phyloP scores from a whole-genome alignment of 805 yeast species.

The Suhomyces sp. region DNA sequence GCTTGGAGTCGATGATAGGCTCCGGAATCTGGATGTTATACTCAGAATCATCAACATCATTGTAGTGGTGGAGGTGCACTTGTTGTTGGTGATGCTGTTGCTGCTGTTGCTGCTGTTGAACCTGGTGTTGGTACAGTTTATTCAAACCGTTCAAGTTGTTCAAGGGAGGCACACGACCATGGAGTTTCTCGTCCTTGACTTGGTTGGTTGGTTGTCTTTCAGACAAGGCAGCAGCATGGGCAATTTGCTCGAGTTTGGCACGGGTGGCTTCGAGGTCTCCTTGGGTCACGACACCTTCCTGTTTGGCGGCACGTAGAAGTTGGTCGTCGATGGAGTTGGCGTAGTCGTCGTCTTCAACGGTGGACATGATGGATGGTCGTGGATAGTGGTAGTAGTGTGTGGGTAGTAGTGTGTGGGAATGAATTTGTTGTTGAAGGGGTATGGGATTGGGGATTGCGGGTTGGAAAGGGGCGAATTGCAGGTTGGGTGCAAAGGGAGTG shows the following conservation, averaged over 20 bases:
- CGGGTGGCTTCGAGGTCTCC: constrained; percentile 13
- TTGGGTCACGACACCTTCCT: constrained; percentile 20
- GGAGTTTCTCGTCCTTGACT: constrained; percentile 1
- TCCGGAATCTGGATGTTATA: constrained; percentile 48
- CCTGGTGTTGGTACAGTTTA: constrained; percentile 7
- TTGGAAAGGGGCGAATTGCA: too few relatives aligned
- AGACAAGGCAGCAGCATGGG: constrained; percentile 25
- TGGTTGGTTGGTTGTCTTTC: constrained; percentile 6
- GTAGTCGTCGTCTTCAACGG: constrained; percentile 23
- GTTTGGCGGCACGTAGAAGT: constrained; percentile 39
- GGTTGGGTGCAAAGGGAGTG: too few relatives aligned
- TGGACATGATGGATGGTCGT: constrained; percentile 20
- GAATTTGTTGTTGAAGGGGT: too few relatives aligned
- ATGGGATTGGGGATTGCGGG: too few relatives aligned
- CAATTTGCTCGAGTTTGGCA: constrained; percentile 34
- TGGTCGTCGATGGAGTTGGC: constrained; percentile 44
- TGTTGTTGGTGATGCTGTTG: constrained; percentile 17
- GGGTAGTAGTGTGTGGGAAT: constrained; percentile 23
- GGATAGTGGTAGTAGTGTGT: too few relatives aligned
- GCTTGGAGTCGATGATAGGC: constrained; percentile 42
- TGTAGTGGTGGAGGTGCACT: constrained; percentile 13
- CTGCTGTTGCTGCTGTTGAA: constrained; percentile 25
- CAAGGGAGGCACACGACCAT: neutral
- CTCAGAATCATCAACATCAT: constrained; percentile 35
- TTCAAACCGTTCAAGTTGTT: constrained; percentile 3